Base-by-base conservation (phyloP, 176 grass and related monocot species). In the Metroxylon sagu region DNA sequence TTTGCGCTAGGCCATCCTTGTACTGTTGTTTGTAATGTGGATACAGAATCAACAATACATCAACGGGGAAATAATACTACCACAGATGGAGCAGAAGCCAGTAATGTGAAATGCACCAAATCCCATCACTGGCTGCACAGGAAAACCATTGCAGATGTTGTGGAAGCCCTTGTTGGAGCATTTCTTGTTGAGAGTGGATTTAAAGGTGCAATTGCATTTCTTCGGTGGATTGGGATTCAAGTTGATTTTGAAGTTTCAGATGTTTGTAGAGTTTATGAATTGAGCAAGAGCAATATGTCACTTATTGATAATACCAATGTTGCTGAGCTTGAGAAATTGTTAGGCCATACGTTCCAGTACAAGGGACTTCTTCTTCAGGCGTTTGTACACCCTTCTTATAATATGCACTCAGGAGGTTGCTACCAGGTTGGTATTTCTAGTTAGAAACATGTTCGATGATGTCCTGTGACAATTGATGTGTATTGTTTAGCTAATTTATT, bases 131-230 rank as follows among this genome's bases (percentile, higher is more conserved):
- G 92, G 92, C 71, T 96, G 67, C 83, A 96, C 65, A 83, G 80
- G 57, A 90, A 90, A 60, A 80, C 80, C 4, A 96, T 87, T 54
- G 92, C 92, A 28, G 92, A 96, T 73, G 87, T 85, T 69, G 83
- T 96, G n/a, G 92, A 96, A 73, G 79, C 92, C 23, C 83, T 96
- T 82, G 19, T 88, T 64, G 92, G 92, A 58, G 77, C 67, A 66
- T 96, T 90, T 84, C 76, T 96, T 74, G 92, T 96, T 51, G 86
- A 90, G 64, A 81, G 83, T 59, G 92, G 92, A 73, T 96, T 96
- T 74, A 90, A 87, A 81, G 80, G 80, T 64, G 80, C 92, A 78
- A 66, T 96, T 85, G 80, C 83, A 52, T 96, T 88, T 64, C 77
- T 96, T 8, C 62, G 48, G 26, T 96, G 92, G 92, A 76, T 96